These are phyloP conservation scores for Mimosa pudica DNA, from an alignment of 306 rosid genomes.

Conservation along the genomic window DNA sequence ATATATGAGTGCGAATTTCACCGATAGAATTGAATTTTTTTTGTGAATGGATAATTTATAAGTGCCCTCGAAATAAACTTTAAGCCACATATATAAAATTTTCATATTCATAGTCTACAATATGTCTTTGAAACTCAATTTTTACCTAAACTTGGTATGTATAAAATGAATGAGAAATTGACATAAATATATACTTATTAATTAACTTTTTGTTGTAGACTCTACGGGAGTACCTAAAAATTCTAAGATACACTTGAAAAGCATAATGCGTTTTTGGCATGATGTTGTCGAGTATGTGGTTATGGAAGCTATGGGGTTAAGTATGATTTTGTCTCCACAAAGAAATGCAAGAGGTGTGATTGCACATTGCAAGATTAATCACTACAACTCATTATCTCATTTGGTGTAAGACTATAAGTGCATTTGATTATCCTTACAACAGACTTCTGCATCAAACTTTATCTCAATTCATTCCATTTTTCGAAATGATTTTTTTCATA, in stretches of 20 bases:
- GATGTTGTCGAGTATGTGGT: neutral
- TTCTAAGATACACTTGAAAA: neutral
- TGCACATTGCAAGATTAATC: conserved; percentile 15
- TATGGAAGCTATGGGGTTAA: neutral
- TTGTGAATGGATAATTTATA: too few relatives aligned
- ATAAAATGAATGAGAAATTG: neutral
- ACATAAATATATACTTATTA: too few relatives aligned
- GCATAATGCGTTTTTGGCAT: neutral
- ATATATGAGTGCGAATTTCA: neutral
- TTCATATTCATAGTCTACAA: too few relatives aligned
- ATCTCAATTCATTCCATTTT: neutral
- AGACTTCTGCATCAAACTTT: conserved; percentile 38
- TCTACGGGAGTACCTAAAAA: neutral
- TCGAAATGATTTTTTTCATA: neutral
- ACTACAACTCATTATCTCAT: conserved; percentile 25
- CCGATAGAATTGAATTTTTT: neutral
- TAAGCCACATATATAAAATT: too few relatives aligned
- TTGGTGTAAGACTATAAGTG: neutral
- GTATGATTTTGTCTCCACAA: conserved; percentile 47
- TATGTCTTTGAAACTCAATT: too few relatives aligned
- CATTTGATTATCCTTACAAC: conserved; percentile 20
- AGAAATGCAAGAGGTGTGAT: conserved; percentile 34
- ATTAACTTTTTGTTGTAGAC: too few relatives aligned
- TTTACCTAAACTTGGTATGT: neutral
- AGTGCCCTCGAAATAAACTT: too few relatives aligned